These are phyloP conservation scores for Waltiozyma solani DNA, from an alignment of 1,139 yeast genomes.

Conservation along the genomic window DNA sequence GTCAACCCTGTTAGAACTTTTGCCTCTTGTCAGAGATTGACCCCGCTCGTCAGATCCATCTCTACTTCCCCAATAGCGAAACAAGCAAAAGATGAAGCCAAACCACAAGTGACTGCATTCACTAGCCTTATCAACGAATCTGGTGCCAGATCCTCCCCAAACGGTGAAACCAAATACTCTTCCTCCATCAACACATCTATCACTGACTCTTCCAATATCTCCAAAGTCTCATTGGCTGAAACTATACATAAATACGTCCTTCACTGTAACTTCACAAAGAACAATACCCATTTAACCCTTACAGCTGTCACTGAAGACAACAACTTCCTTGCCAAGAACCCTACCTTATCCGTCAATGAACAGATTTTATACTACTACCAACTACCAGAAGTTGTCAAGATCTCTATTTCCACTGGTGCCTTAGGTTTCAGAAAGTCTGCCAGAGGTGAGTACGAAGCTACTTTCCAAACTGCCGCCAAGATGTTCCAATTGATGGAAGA, in stretches of 20 bases:
- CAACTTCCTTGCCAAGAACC: constrained; percentile 46
- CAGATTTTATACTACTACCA: constrained; percentile 69
- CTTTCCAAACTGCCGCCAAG: constrained; percentile 74
- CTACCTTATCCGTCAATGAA: constrained; percentile 48
- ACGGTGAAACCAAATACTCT: neutral
- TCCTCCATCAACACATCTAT: neutral
- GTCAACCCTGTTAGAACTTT: neutral
- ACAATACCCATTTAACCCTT: constrained; percentile 74
- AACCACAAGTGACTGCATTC: neutral
- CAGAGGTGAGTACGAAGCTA: constrained; percentile 90
- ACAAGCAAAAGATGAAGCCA: neutral
- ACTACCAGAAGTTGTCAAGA: constrained; percentile 66
- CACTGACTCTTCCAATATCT: constrained; percentile 1
- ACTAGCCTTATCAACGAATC: neutral
- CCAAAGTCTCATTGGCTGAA: constrained; percentile 5
- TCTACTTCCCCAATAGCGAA: constrained; percentile 1
- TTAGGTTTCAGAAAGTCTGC: constrained; percentile 71
- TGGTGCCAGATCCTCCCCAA: neutral
- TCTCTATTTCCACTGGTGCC: constrained; percentile 62
- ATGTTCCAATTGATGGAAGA: constrained; percentile 66
- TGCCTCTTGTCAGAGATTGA: neutral
- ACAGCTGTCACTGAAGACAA: constrained; percentile 63
- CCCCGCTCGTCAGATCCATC: neutral
- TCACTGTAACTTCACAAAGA: constrained; percentile 68
- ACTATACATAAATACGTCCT: constrained; percentile 46